Base-by-base conservation (phyloP, 2,329 filamentous ascomycete genomes). In the Neodidymelliopsis sp. region DNA sequence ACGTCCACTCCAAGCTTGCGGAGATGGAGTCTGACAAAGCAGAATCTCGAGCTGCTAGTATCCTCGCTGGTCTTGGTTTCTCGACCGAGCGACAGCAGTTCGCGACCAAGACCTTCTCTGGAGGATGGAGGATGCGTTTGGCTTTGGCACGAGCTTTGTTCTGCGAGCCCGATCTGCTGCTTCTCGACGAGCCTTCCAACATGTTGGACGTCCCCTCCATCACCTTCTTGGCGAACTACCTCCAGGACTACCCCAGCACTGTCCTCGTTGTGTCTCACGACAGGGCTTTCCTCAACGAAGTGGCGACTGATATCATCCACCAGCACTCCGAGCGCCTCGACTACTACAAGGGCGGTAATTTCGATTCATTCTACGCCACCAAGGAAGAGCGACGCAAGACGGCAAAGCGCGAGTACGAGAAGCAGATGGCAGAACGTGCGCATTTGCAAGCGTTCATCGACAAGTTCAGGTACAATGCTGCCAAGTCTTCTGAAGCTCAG, bases 191-290 rank as follows among this genome's bases (percentile, higher is more conserved):
- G 85, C 94, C 94, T 77, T 97, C 93, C 46, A 97, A 97, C 86
- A 97, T 97, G 93, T 91, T 99, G 90, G 94, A 97, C 77, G 94
- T 99, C 49, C 94, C 94, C n/a, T 97, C 94, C 18, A 97, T 99
- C 70, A 95, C 94, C 47, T 99, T 97, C 84, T 83, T 99, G 72
- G 89, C 93, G 36, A 93, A 92, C 68, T 99, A 99, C 71, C 87
- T 99, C 7, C 92, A 97, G 74, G 81, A 80, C 37, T 99, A 99
- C 70, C 93, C 93, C 28, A 96, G 91, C 75, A 97, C 94, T 2
- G 86, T 99, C 20, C 81, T 99, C 11, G 93, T 99, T 43, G 94
- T 99, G 58, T 96, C 91, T 74, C 94, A 99, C 89, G 94, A 99
- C 84, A 86, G 94, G 82, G 92, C 94, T 1, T 99, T 99, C 83